Conservation (phyloP, 129 eudicot species). For the Glebionis coronaria region DNA sequence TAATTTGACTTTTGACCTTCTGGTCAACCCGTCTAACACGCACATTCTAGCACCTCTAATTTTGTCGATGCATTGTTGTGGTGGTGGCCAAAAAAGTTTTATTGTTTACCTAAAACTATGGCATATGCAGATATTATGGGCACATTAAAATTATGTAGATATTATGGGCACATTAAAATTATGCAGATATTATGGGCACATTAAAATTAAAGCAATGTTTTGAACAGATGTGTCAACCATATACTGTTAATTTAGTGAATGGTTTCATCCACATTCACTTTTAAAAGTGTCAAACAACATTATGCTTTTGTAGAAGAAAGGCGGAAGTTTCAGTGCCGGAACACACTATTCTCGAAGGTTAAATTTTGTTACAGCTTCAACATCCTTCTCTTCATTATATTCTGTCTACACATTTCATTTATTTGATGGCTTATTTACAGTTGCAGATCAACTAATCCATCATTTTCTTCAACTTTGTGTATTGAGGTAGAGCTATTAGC, state of each 20-base stretch:
- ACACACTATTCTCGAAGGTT: conserved; percentile 77
- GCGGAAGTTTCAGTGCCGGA: conserved; percentile 73
- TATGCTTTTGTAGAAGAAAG: conserved; percentile 85
- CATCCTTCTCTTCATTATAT: conserved; percentile 1
- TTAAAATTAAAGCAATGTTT: too few relatives aligned
- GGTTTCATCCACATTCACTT: conserved; percentile 76
- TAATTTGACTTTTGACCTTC: too few relatives aligned
- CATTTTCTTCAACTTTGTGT: conserved; percentile 74
- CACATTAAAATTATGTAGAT: too few relatives aligned
- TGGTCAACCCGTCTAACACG: too few relatives aligned
- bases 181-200: too few relatives aligned
- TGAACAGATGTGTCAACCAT: conserved; percentile 63
- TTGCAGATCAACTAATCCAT: conserved; percentile 82
- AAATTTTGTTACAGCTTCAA: conserved; percentile 19
- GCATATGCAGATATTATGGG: background rate
- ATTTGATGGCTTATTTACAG: conserved; percentile 38
- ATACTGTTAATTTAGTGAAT: conserved; percentile 71
- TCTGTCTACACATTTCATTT: conserved; percentile 12
- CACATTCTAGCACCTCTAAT: too few relatives aligned
- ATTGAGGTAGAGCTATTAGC: conserved; percentile 72
- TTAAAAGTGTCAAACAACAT: conserved; percentile 64
- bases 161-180: too few relatives aligned
- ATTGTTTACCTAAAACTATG: too few relatives aligned
- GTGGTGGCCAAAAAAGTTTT: too few relatives aligned
- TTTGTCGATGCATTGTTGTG: too few relatives aligned